A percentile compares a stretch with the other conserved stretches of the same genome.
Evolutionary conservation across 2,329 filamentous ascomycete species (phyloP).

Genomic region (Aspergillus sp.): DNA sequence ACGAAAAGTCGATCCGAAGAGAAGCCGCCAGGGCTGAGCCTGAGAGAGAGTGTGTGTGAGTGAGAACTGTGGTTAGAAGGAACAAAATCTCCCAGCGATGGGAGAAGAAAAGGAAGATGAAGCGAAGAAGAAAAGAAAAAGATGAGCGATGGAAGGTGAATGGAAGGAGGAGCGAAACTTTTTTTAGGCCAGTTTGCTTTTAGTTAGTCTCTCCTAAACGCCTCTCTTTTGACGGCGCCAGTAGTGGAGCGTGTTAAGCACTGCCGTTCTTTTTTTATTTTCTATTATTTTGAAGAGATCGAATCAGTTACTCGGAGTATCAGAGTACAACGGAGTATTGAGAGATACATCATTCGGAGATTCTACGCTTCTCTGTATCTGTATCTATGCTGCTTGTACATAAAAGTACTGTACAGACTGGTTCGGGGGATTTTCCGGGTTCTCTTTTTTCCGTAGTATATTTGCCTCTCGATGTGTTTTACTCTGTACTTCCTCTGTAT

Average conservation of each 20-base stretch:
- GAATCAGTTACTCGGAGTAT: no score
- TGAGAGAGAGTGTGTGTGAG: not conserved
- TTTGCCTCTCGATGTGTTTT: no score
- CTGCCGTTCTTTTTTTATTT: not conserved
- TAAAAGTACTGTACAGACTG: no score
- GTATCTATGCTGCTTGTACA: no score
- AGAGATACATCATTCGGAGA: no score
- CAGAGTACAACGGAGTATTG: no score
- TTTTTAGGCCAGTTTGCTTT: not conserved
- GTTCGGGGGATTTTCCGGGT: no score
- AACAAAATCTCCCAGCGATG: not conserved
- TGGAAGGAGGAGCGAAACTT: not conserved
- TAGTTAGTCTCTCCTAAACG: not conserved
- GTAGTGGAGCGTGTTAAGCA: not conserved
- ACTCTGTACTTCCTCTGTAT: no score
- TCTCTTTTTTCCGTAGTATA: no score
- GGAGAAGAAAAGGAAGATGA: conserved; percentile 1
- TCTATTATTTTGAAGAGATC: no score
- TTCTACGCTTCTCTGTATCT: no score
- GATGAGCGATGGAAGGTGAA: not conserved
- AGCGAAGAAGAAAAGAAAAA: conserved; percentile 2
- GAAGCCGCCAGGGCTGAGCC: conserved; percentile 7
- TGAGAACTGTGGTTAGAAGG: no score
- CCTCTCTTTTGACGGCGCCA: not conserved
- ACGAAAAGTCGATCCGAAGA: conserved; percentile 4